A percentile compares a stretch with the other conserved stretches of the same genome.
Conservation (phyloP, 768 basidiomycete species). For the Austroboletus eburneus region DNA sequence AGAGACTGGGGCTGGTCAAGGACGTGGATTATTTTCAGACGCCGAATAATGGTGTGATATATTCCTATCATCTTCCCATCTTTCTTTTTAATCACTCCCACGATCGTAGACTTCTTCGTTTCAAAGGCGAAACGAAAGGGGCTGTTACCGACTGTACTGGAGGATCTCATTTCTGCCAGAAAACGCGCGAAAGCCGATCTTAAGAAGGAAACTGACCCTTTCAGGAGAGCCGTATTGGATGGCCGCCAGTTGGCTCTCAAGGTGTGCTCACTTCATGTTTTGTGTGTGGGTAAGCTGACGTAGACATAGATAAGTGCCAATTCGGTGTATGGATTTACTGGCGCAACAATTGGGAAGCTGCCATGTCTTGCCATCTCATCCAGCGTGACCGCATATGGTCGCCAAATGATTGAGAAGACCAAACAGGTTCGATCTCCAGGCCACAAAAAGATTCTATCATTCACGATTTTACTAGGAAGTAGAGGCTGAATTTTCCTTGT, state of each 20-base stretch:
- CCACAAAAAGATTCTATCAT: not conserved
- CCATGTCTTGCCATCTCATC: constrained; percentile 96
- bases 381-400: constrained; percentile 92
- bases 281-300: not conserved
- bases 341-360: constrained; percentile 94
- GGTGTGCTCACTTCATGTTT: constrained; percentile 36
- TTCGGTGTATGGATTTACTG: constrained; percentile 98
- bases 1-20: constrained; percentile 71
- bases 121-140: constrained; percentile 76
- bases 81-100: not conserved
- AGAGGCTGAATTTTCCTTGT: constrained; percentile 78
- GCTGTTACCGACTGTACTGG: constrained; percentile 84
- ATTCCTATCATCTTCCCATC: not conserved
- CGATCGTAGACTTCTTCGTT: constrained; percentile 75
- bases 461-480: constrained; percentile 53
- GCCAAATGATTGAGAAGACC: constrained; percentile 98
- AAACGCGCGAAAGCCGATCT: constrained; percentile 94
- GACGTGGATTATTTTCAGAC: constrained; percentile 92
- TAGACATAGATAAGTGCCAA: constrained; percentile 87
- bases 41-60: constrained; percentile 80
- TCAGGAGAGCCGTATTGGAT: constrained; percentile 94
- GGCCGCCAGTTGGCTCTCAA: constrained; percentile 96
- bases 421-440: constrained; percentile 55
- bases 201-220: constrained; percentile 95
- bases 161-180: constrained; percentile 89